Base-by-base conservation (phyloP, 306 rosid species). In the Lathyrus tuberosus region DNA sequence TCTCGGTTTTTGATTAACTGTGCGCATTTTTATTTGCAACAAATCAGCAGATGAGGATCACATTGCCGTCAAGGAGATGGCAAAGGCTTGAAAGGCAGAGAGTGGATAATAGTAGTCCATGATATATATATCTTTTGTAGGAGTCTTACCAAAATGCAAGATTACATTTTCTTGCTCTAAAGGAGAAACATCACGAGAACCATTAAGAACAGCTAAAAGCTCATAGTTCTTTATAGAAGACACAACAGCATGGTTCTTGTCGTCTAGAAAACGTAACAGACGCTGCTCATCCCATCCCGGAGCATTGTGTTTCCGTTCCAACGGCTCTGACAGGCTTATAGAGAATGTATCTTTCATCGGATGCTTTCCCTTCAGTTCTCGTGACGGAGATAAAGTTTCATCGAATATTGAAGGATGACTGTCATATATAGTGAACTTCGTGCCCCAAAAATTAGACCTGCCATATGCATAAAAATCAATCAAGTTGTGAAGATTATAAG, bases 271-370 rank as follows among this genome's bases (percentile, higher is more conserved):
- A 93, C 91, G 87, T 57, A 91, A 85, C 42, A 78, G 89, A 2
- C 83, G 83, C 72, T 85, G 91, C 71, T 87, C 94, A 20, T 87
- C 89, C 96, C 96, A 89, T 79, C 89, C 79, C 12, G 84, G 87
- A 67, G 87, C 71, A 81, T 84, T 87, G 80, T 83, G 81, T 79
- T 83, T 83, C 20, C 85, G 82, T 40, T 76, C 59, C 57, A 87
- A 80, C 5, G 86, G 80, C 63, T 42, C 78, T 44, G 73, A 28
- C 11, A 65, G 57, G 77, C 28, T 71, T 46, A 15, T 8, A 42
- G 83, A 49, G 71, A 59, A 66, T 47, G 15, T 62, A 56, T 71
- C 85, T 47, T 80, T 78, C 58, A 84, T 85, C 35, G 87, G 69
- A 80, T 79, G 0, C 31, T 76, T 73, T 86, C 93, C 26, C 84